A percentile compares a stretch with the other conserved stretches of the same genome.
These are phyloP conservation scores for Suhomyces choctaworum DNA, from an alignment of 1,139 yeast genomes.

Conservation along the genomic window DNA sequence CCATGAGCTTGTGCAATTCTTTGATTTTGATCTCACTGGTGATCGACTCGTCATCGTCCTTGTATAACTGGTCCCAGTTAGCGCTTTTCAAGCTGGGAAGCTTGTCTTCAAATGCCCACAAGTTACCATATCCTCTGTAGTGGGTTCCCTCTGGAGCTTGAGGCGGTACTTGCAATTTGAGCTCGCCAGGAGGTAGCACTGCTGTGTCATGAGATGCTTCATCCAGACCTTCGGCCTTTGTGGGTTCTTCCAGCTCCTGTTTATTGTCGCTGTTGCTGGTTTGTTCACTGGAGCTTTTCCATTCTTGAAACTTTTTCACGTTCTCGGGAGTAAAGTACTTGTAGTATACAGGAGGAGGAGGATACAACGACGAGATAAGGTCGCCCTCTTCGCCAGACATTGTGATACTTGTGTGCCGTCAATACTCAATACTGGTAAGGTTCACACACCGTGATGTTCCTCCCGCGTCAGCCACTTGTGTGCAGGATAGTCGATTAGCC, in stretches of 20 bases:
- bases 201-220: constrained; percentile 1
- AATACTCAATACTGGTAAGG: too few species aligned
- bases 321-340: constrained; percentile 69
- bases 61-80: constrained; percentile 69
- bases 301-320: constrained; percentile 33
- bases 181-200: constrained; percentile 34
- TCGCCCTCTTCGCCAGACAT: constrained; percentile 30
- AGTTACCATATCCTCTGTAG: constrained; percentile 77
- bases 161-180: constrained; percentile 66
- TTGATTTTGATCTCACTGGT: constrained; percentile 56
- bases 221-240: too few species aligned
- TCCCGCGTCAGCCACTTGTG: too few species aligned
- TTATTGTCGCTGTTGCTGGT: not conserved
- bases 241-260: not conserved
- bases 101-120: constrained; percentile 77
- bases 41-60: constrained; percentile 45
- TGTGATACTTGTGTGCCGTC: too few species aligned
- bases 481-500: too few species aligned
- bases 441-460: too few species aligned
- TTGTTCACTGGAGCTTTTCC: constrained; percentile 13
- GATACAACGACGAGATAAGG: constrained; percentile 66
- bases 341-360: constrained; percentile 82
- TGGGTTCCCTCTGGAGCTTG: constrained; percentile 56
- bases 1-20: constrained; percentile 68
- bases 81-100: constrained; percentile 65